Conservation (phyloP, 495 filamentous ascomycete genomes). For the Lasiosphaeris hirsuta region DNA sequence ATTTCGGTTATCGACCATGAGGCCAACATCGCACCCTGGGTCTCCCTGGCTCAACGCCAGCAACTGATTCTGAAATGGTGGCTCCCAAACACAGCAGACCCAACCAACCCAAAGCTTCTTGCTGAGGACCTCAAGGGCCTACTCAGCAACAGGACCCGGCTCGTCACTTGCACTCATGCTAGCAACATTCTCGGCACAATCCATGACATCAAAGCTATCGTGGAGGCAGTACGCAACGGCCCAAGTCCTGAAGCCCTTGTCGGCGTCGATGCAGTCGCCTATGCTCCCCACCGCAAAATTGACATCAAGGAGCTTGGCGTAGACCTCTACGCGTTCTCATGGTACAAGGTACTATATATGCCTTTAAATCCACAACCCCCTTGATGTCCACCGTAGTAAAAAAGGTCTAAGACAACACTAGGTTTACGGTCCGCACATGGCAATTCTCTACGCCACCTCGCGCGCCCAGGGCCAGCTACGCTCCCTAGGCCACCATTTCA, state of each 20-base stretch:
- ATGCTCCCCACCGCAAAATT: slow-evolving; percentile 64
- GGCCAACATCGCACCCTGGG: slow-evolving; percentile 68
- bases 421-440: slow-evolving; percentile 69
- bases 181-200: slow-evolving; percentile 70
- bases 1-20: slow-evolving; percentile 68
- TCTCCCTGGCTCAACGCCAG: slow-evolving; percentile 54
- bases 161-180: slow-evolving; percentile 67
- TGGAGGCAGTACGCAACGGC: slow-evolving; percentile 47
- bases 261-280: slow-evolving; percentile 63
- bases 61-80: slow-evolving; percentile 66
- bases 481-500: slow-evolving; percentile 67
- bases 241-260: slow-evolving; percentile 38
- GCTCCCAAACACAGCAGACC: slow-evolving; percentile 35
- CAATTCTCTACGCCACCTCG: slow-evolving; percentile 60
- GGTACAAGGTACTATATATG: slow-evolving; percentile 62
- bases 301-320: slow-evolving; percentile 64
- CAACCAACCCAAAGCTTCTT: slow-evolving; percentile 53
- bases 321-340: slow-evolving; percentile 72
- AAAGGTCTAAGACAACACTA: not conserved
- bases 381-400: too few species aligned
- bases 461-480: slow-evolving; percentile 46
- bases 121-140: slow-evolving; percentile 50
- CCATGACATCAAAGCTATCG: slow-evolving; percentile 56
- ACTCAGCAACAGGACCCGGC: slow-evolving; percentile 54
- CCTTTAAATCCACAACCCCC: not conserved